phyloP scores from a whole-genome alignment of 768 basidiomycete species.

The Boletus subparvulus region DNA sequence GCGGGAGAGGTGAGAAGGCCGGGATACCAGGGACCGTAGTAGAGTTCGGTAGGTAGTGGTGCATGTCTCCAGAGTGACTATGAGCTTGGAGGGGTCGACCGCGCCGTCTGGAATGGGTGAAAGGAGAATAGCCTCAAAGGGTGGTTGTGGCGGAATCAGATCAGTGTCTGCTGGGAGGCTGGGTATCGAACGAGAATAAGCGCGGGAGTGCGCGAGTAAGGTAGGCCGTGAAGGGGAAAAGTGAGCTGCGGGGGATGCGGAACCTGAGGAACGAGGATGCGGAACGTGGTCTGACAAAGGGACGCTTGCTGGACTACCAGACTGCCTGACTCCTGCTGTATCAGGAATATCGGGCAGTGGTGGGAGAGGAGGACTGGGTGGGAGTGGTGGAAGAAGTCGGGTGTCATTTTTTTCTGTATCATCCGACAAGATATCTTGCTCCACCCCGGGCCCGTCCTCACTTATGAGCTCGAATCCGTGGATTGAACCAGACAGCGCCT shows the following conservation, averaged over 20 bases:
- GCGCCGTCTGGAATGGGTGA: conserved; percentile 50
- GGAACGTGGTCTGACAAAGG: conserved; percentile 23
- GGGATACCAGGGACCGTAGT: conserved; percentile 62
- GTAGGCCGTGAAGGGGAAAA: conserved; percentile 39
- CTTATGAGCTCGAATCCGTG: conserved; percentile 1
- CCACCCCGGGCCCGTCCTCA: conserved; percentile 4
- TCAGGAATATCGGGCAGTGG: conserved; percentile 41
- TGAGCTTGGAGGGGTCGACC: conserved; percentile 57
- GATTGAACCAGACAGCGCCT: conserved; percentile 52
- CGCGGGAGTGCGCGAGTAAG: conserved; percentile 24
- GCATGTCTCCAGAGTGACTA: conserved; percentile 74
- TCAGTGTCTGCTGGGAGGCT: conserved; percentile 48
- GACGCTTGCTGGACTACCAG: conserved; percentile 22
- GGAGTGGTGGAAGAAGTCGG: conserved; percentile 30
- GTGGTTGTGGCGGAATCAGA: conserved; percentile 46
- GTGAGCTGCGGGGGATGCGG: conserved; percentile 27
- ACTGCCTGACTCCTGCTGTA: neutral
- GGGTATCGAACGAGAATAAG: conserved; percentile 48
- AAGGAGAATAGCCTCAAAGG: conserved; percentile 67
- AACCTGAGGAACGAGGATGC: conserved; percentile 36
- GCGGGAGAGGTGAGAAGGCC: conserved; percentile 63
- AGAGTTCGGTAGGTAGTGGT: conserved; percentile 66
- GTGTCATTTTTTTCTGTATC: conserved; percentile 16
- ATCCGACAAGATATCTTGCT: conserved; percentile 7
- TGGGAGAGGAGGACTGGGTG: conserved; percentile 51